These are phyloP conservation scores for Carex kokanica DNA, from an alignment of 176 grass and related monocot species.

Conservation along the genomic window DNA sequence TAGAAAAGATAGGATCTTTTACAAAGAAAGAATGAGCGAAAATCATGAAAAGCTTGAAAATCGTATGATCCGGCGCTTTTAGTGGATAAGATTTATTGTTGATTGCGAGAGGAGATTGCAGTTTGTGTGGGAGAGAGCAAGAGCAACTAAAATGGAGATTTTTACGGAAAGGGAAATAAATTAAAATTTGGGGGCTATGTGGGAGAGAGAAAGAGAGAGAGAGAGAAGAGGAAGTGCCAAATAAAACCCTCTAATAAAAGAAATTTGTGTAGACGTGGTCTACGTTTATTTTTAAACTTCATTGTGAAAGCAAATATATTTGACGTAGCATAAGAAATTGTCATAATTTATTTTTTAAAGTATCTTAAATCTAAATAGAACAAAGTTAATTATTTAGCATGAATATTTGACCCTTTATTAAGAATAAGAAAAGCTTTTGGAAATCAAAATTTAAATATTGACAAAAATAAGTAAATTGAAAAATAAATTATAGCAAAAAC, in stretches of 20 bases:
- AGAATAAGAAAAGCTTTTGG: neutral
- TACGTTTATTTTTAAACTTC: neutral
- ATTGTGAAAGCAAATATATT: neutral
- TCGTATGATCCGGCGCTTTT: neutral
- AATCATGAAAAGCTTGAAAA: neutral
- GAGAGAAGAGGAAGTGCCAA: constrained; percentile 24
- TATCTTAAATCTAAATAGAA: too few relatives aligned
- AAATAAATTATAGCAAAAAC: neutral
- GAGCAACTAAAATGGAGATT: constrained; percentile 18
- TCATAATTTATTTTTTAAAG: neutral
- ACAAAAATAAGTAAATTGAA: neutral
- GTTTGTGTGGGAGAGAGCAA: constrained; percentile 22
- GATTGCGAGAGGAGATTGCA: constrained; percentile 25
- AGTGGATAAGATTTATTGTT: constrained; percentile 20
- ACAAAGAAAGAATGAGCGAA: neutral
- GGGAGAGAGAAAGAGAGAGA: constrained; percentile 10
- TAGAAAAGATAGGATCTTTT: neutral
- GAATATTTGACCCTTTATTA: neutral
- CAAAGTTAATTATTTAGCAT: neutral
- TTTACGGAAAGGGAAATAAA: constrained; percentile 6
- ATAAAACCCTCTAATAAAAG: constrained; percentile 17
- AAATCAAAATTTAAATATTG: neutral
- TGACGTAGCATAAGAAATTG: neutral
- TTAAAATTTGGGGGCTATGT: constrained; percentile 2
- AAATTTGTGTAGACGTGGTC: constrained; percentile 5